phyloP scores from a whole-genome alignment of 768 basidiomycete genomes.

The Russula earlei region DNA sequence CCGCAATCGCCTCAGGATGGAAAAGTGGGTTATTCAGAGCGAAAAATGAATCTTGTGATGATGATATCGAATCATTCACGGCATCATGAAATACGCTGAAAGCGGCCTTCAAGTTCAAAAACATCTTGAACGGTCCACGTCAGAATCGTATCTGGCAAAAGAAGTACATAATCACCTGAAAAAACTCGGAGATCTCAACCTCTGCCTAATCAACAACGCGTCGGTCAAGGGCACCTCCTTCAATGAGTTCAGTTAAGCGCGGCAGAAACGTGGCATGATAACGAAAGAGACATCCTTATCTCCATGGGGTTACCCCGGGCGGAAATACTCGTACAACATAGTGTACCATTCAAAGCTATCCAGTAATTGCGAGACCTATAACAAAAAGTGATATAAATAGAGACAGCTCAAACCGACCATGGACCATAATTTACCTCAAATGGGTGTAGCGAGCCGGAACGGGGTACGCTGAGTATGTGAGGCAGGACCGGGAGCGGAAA shows the following conservation, averaged over 20 bases:
- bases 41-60: too few relatives aligned
- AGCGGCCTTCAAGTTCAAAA: too few relatives aligned
- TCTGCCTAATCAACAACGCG: slow-evolving; percentile 67
- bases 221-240: slow-evolving; percentile 69
- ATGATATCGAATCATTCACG: too few relatives aligned
- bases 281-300: slow-evolving; percentile 60
- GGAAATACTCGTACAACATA: slow-evolving; percentile 67
- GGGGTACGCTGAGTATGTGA: too few relatives aligned
- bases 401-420: background rate
- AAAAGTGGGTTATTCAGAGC: slow-evolving; percentile 41
- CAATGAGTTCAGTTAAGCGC: slow-evolving; percentile 57
- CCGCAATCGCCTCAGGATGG: slow-evolving; percentile 65
- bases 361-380: slow-evolving; percentile 44
- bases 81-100: too few relatives aligned
- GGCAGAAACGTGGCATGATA: slow-evolving; percentile 77
- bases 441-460: too few relatives aligned
- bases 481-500: too few relatives aligned
- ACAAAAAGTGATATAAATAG: slow-evolving; percentile 14
- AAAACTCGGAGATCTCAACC: slow-evolving; percentile 65
- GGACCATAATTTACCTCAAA: slow-evolving; percentile 46
- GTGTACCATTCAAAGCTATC: slow-evolving; percentile 83
- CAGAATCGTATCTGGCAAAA: too few relatives aligned
- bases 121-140: too few relatives aligned
- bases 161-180: too few relatives aligned
- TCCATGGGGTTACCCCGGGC: slow-evolving; percentile 18